Conservation (phyloP, 2,329 filamentous ascomycete genomes). For the Colletotrichum sp. region DNA sequence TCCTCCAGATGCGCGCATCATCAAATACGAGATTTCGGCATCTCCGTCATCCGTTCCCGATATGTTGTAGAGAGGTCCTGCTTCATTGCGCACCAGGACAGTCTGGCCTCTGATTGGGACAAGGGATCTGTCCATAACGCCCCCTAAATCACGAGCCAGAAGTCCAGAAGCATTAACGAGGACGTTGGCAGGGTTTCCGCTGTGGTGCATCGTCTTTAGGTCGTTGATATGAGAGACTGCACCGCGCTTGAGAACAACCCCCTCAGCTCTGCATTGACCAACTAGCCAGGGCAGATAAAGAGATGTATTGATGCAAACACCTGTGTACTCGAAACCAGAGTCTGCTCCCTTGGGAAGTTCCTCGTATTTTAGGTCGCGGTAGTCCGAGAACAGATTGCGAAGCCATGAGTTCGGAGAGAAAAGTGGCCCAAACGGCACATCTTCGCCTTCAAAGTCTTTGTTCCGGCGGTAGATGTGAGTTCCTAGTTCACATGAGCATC, state of each 20-base stretch:
- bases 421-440: constrained; percentile 72
- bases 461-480: constrained; percentile 52
- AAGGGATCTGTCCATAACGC: constrained; percentile 69
- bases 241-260: constrained; percentile 58
- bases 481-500: constrained; percentile 39
- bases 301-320: constrained; percentile 77
- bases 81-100: constrained; percentile 81
- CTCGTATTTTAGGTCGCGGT: constrained; percentile 60
- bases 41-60: constrained; percentile 77
- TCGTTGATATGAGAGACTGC: constrained; percentile 64
- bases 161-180: constrained; percentile 77
- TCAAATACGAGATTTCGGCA: constrained; percentile 79
- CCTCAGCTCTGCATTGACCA: constrained; percentile 68
- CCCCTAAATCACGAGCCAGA: constrained; percentile 66
- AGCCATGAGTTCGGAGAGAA: constrained; percentile 75
- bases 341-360: constrained; percentile 64
- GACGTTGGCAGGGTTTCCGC: constrained; percentile 60
- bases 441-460: constrained; percentile 62
- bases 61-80: constrained; percentile 69
- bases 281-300: constrained; percentile 75
- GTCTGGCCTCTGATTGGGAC: constrained; percentile 75
- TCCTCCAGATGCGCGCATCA: constrained; percentile 79
- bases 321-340: constrained; percentile 65
- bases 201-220: constrained; percentile 62
- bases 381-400: constrained; percentile 73